Evolutionary conservation across 2,329 filamentous ascomycete species (phyloP), one percentile per base, ranked within the genome.

Genomic region (Sporothrix brasiliensis): DNA sequence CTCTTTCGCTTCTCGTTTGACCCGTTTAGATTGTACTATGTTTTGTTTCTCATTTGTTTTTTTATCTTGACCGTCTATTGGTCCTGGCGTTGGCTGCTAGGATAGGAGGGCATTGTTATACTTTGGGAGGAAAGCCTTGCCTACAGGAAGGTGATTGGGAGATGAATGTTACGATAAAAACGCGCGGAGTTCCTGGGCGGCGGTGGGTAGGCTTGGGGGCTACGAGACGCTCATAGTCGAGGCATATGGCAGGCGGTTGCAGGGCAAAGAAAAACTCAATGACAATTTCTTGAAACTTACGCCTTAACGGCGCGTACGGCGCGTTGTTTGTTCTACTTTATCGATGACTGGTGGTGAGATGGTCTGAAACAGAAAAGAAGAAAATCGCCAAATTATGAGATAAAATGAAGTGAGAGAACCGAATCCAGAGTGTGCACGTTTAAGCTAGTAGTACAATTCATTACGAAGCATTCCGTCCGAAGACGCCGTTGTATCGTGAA

Each of bases 71-170:
- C 21, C 41, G 30, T 47, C 34, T 9, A 24, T 53, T 53, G 68
- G 49, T 69, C 41, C 21, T 44, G 67, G 67, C 67, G 67, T 69
- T 69, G 67, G 56, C 34, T 54, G 67, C 27, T 63, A 34, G 47
- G 39, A 69, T 52, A 65, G 44, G 63, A 41, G 52, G 52, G 7
- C 19, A 21, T 21, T 9, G 5, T 50, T n/a, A 19, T 50, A 50
- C 49, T 50, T 19, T 44, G 39, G 14, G 24, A 19, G 34, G 39
- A 13, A 63, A 13, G 58, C 39, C 47, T 0, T 19, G 49, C 19
- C 49, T 50, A 21, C 49, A 7, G 49, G 6, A n/a, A 19, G 16
- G 49, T 44, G 27, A 30, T 13, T 39, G 54, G 30, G 30, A 24
- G 54, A 9, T 7, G 54, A 39, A 7, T 63, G 58, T 63, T 27